Conservation (phyloP, 345 rosid species). For the Microthlaspi erraticum region DNA sequence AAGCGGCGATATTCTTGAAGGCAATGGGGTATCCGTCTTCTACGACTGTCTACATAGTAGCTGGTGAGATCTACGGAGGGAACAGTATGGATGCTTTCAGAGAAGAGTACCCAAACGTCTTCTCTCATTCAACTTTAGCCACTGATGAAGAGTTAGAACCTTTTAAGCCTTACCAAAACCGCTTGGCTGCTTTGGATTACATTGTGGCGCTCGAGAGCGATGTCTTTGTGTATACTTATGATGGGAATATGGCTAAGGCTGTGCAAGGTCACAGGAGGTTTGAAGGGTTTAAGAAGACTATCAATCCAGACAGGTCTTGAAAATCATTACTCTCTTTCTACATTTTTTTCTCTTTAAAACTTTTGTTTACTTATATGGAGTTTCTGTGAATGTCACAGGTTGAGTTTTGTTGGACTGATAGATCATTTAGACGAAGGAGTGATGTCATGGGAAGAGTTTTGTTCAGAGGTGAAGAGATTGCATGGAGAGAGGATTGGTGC, state of each 20-base stretch:
- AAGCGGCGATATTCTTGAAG: conserved; percentile 90
- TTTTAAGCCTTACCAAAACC: conserved; percentile 82
- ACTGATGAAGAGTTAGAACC: conserved; percentile 81
- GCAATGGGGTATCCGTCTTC: conserved; percentile 95
- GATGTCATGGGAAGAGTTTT: conserved; percentile 76
- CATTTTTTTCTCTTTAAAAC: background rate
- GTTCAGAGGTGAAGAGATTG: conserved; percentile 63
- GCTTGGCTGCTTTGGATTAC: conserved; percentile 91
- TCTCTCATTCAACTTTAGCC: conserved; percentile 71
- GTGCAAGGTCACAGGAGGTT: conserved; percentile 94
- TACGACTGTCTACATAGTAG: conserved; percentile 87
- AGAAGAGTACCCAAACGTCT: conserved; percentile 84
- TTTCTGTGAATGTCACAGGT: conserved; percentile 50
- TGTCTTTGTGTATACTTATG: conserved; percentile 92
- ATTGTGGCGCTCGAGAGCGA: conserved; percentile 89
- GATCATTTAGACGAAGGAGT: conserved; percentile 70
- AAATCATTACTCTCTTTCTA: background rate
- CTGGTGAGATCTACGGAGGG: conserved; percentile 84
- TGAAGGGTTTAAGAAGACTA: conserved; percentile 85
- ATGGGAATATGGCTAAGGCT: conserved; percentile 99
- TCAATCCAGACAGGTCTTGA: conserved; percentile 77
- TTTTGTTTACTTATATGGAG: too few species aligned
- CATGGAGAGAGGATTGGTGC: conserved; percentile 79
- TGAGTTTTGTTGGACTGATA: conserved; percentile 67
- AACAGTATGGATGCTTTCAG: conserved; percentile 80